Conservation (phyloP, 176 grass and related monocot genomes). For the Aechmea fasciata region DNA sequence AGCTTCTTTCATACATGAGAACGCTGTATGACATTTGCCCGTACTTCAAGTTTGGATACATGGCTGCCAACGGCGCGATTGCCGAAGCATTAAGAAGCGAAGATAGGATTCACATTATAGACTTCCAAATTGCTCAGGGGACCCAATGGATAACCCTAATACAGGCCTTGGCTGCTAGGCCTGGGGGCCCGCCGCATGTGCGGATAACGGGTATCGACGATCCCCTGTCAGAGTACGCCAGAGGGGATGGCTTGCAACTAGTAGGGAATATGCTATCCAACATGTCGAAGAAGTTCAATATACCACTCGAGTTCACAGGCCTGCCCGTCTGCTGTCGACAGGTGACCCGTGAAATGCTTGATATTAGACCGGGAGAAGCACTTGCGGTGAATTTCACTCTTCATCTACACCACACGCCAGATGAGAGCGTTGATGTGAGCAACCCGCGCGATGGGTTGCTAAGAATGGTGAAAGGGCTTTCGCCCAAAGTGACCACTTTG, state of each 20-base stretch:
- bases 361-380: constrained; percentile 72
- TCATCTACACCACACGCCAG: constrained; percentile 78
- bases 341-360: constrained; percentile 75
- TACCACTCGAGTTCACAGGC: constrained; percentile 74
- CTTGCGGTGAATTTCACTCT: constrained; percentile 89
- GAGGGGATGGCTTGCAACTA: constrained; percentile 60
- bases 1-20: constrained; percentile 86
- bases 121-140: constrained; percentile 98
- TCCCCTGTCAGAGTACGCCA: constrained; percentile 50
- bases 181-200: constrained; percentile 78
- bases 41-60: constrained; percentile 97
- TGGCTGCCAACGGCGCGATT: constrained; percentile 96
- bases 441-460: constrained; percentile 91
- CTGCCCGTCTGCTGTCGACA: constrained; percentile 38
- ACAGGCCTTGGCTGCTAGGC: constrained; percentile 77
- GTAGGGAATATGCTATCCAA: constrained; percentile 72
- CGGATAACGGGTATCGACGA: constrained; percentile 88
- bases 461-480: constrained; percentile 82
- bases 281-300: constrained; percentile 85
- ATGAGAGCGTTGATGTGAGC: constrained; percentile 82
- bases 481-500: constrained; percentile 80
- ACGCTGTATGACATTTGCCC: constrained; percentile 84
- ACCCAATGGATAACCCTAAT: constrained; percentile 98
- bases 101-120: constrained; percentile 89
- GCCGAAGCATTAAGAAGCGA: constrained; percentile 79